Base-by-base conservation (phyloP, 768 basidiomycete species). In the Termitomyces heimii region DNA sequence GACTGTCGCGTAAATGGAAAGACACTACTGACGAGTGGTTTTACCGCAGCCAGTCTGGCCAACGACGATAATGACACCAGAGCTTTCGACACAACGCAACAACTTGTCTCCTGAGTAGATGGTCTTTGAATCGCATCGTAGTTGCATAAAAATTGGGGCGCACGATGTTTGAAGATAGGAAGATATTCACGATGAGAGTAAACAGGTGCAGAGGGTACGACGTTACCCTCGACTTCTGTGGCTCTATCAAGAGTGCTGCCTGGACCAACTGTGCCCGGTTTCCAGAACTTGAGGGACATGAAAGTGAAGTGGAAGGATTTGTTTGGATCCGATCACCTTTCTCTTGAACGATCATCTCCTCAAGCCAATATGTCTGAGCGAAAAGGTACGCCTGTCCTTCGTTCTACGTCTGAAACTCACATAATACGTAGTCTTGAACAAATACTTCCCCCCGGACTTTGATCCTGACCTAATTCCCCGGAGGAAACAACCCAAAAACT, bases 21-120 rank as follows among this genome's bases (percentile, higher is more conserved):
- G 29, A 13, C 42, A 57, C 29, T 28, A 78, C 89, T 69, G 62
- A 96, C 94, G 96, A 61, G 96, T 99, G 7, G 94, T 96, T 74
- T 99, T 98, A 46, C 97, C 97, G 57, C 92, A 97, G 3, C 97
- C 97, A 0, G 97, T 98, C 66, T 98, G 91, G 9, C 91, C 96
- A 9, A 96, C 90, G 5, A 98, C 86, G 50, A 98, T 92, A 2
- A 87, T 79, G 9, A 94, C 88, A 4, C 88, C 88, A 66, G 88
- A 81, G 53, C 82, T 85, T 73, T 98, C 96, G 26, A 98, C 72
- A 57, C 87, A 86, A 65, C 92, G 89, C 8, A 98, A 71, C 3
- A 98, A 75, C 59, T 85, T 86, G 45, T 92, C 80, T 52, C 85
- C 93, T 95, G 67, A 20, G 24, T 16, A 24, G 28, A 61, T 57